Conservation (phyloP, 495 filamentous ascomycete genomes). For the Niebla homalea region DNA sequence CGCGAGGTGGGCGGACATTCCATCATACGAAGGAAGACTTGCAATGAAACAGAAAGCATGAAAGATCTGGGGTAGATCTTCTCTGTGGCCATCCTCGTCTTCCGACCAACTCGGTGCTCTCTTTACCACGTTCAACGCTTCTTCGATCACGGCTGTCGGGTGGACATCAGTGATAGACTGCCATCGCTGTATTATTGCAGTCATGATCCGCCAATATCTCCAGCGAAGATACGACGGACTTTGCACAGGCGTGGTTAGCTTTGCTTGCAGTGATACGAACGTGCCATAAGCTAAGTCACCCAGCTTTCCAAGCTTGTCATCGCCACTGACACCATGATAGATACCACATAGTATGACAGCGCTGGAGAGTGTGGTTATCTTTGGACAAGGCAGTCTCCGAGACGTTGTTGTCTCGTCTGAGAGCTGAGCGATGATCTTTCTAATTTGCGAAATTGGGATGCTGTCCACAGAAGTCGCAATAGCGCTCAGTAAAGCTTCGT, state of each 20-base stretch:
- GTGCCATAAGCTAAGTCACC: not conserved
- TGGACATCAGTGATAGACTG: not conserved
- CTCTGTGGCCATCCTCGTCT: not conserved
- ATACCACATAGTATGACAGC: conserved; percentile 10
- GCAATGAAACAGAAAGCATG: conserved; percentile 8
- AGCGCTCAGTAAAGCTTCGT: conserved; percentile 38
- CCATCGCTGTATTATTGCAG: conserved; percentile 13
- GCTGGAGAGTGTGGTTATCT: not conserved
- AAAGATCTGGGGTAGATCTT: not conserved
- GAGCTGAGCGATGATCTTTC: conserved; percentile 16
- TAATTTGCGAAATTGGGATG: conserved; percentile 34
- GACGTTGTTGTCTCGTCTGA: not conserved
- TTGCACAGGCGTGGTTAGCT: not conserved
- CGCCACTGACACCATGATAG: not conserved
- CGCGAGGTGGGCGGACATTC: not conserved
- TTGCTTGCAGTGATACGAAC: not conserved
- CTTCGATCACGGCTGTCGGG: not conserved
- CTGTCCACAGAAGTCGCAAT: conserved; percentile 29
- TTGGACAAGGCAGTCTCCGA: not conserved
- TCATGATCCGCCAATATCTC: conserved; percentile 11
- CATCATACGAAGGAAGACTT: not conserved
- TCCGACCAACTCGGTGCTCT: not conserved
- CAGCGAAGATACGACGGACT: not conserved
- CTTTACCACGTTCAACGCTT: not conserved
- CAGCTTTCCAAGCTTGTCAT: conserved; percentile 6